phyloP scores from a whole-genome alignment of 768 basidiomycete genomes.

The Panellus pusillus region DNA sequence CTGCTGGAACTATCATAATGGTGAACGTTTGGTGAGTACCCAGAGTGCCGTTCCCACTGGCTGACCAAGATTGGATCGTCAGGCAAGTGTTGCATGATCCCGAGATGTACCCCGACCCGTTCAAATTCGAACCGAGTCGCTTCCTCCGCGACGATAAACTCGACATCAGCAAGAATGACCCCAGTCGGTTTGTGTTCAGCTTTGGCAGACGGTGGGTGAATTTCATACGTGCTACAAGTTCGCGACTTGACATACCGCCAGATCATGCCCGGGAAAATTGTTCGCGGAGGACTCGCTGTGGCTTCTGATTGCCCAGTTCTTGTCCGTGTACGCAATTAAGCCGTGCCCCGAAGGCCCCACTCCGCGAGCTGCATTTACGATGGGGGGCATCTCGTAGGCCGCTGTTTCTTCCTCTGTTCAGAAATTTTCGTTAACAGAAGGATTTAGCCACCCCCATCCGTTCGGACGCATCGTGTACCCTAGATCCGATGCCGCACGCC shows the following conservation, averaged over 20 bases:
- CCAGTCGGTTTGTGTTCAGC: constrained; percentile 5
- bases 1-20: constrained; percentile 28
- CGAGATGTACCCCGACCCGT: constrained; percentile 3
- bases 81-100: constrained; percentile 3
- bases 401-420: no score
- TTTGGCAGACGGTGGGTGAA: not conserved
- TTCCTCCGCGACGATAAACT: not conserved
- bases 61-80: not conserved
- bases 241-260: not conserved
- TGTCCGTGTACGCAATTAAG: not conserved
- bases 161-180: not conserved
- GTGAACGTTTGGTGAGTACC: constrained; percentile 23
- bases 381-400: constrained; percentile 2
- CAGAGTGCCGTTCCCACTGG: not conserved
- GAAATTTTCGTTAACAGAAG: no score
- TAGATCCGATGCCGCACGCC: no score
- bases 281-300: constrained; percentile 2
- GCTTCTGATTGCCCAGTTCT: constrained; percentile 3
- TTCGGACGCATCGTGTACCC: no score
- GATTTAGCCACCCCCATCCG: no score
- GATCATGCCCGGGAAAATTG: not conserved
- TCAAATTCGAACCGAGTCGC: not conserved
- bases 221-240: not conserved
- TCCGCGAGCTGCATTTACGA: not conserved
- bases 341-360: not conserved